Base-by-base conservation (phyloP, 148 eudicot genomes). In the Salicornia ramosissima region DNA sequence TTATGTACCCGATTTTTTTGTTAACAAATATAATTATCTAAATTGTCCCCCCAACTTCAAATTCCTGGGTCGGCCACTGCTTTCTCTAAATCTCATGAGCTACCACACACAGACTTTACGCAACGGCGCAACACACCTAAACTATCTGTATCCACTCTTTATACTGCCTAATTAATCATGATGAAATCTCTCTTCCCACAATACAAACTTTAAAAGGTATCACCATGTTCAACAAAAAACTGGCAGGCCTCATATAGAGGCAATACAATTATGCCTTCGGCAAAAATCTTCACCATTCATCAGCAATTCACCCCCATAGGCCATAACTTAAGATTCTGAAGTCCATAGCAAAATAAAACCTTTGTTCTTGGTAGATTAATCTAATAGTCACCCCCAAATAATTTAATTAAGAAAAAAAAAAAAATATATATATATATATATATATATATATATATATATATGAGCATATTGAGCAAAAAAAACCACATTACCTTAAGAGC, bases 401-500 rank as follows among this genome's bases (percentile, higher is more conserved):
- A n/a, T n/a, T n/a, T n/a, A n/a, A n/a, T n/a, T n/a, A n/a, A n/a
- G n/a, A n/a, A n/a, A n/a, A n/a, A n/a, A n/a, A n/a, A n/a, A n/a
- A n/a, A n/a, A n/a, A n/a, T n/a, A n/a, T n/a, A n/a, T n/a, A n/a
- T n/a, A n/a, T n/a, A n/a, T n/a, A n/a, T n/a, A n/a, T n/a, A n/a
- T n/a, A n/a, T n/a, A n/a, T n/a, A n/a, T n/a, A 55, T 8, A 46
- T 43, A 59, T 19, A 64, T 22, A 29, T 22, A 34, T 12, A 64
- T n/a, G 14, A 39, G 34, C 69, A 26, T 25, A 29, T 34, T 54
- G 13, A 39, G 8, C 15, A 25, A 25, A 11, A n/a, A n/a, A 40
- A n/a, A 55, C 30, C 29, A 55, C 60, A 71, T 77, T 75, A 95
- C 99, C 99, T 95, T 61, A 95, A 79, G 29, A 95, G 91, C 64